Evolutionary conservation across 2,329 filamentous ascomycete genomes (phyloP).

Genomic region (Daldinia eschscholtzii): DNA sequence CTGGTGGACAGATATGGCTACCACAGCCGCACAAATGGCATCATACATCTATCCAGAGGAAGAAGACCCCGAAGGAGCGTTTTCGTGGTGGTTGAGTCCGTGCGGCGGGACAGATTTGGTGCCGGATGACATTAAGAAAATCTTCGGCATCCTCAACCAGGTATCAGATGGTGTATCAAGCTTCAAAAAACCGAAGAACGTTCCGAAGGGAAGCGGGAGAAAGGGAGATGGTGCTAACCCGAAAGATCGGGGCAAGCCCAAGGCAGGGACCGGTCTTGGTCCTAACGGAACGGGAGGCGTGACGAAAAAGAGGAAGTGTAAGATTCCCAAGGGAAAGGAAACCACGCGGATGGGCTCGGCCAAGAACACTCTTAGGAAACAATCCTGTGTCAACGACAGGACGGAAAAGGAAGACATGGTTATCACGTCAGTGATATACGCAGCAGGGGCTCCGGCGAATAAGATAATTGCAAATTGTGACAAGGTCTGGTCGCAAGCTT

Average conservation of each 20-base stretch:
- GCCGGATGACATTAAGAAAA: slow-evolving; percentile 40
- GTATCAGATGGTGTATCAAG: slow-evolving; percentile 33
- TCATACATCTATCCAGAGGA: slow-evolving; percentile 33
- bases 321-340: slow-evolving; percentile 21
- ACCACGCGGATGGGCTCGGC: neutral
- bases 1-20: neutral
- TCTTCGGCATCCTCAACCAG: slow-evolving; percentile 37
- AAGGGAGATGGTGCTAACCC: slow-evolving; percentile 39
- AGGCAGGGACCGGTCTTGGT: slow-evolving; percentile 14
- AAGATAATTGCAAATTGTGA: neutral
- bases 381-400: neutral
- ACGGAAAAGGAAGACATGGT: neutral
- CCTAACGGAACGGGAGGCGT: slow-evolving; percentile 8
- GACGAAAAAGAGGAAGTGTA: slow-evolving; percentile 32
- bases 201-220: slow-evolving; percentile 37
- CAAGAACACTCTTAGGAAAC: neutral
- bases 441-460: neutral
- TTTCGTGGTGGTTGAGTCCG: slow-evolving; percentile 41
- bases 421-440: neutral
- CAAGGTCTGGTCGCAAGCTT: neutral
- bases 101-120: slow-evolving; percentile 40
- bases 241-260: slow-evolving; percentile 24
- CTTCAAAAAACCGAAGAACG: slow-evolving; percentile 32
- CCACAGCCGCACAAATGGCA: slow-evolving; percentile 19
- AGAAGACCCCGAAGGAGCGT: slow-evolving; percentile 36